Conservation (phyloP, 2,329 filamentous ascomycete species). For the Thyridium curvatum region DNA sequence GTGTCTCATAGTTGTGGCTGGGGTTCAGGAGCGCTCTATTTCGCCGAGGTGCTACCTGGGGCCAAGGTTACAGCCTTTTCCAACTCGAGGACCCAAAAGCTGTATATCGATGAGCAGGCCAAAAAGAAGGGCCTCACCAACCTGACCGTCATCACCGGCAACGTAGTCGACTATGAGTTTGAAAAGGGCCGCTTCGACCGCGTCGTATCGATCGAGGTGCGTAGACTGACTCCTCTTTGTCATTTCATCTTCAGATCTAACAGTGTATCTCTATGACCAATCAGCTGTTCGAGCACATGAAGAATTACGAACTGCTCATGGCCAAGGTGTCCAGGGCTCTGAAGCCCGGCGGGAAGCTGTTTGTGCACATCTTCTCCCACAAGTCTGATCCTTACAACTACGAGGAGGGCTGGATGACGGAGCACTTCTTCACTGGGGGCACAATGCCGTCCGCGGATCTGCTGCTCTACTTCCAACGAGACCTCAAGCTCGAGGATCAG, state of each 20-base stretch:
- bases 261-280: no score
- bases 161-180: constrained; percentile 63
- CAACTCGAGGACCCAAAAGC: constrained; percentile 63
- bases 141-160: constrained; percentile 57
- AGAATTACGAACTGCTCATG: constrained; percentile 65
- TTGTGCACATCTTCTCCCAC: constrained; percentile 64
- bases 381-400: constrained; percentile 62
- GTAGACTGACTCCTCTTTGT: background rate
- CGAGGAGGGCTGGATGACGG: constrained; percentile 68
- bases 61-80: constrained; percentile 60
- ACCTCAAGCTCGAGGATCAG: constrained; percentile 53
- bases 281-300: constrained; percentile 70
- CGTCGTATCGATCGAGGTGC: constrained; percentile 57
- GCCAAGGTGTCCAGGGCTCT: constrained; percentile 54
- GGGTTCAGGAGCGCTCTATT: constrained; percentile 60
- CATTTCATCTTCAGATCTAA: no score
- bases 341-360: constrained; percentile 58
- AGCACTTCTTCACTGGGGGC: constrained; percentile 66
- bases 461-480: constrained; percentile 58
- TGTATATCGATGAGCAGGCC: constrained; percentile 57
- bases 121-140: constrained; percentile 50
- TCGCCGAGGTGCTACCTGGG: constrained; percentile 58
- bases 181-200: constrained; percentile 51
- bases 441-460: constrained; percentile 66
- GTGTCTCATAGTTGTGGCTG: constrained; percentile 51